These are phyloP conservation scores for Tricholoma furcatifolium DNA, from an alignment of 768 basidiomycete genomes.

Conservation along the genomic window DNA sequence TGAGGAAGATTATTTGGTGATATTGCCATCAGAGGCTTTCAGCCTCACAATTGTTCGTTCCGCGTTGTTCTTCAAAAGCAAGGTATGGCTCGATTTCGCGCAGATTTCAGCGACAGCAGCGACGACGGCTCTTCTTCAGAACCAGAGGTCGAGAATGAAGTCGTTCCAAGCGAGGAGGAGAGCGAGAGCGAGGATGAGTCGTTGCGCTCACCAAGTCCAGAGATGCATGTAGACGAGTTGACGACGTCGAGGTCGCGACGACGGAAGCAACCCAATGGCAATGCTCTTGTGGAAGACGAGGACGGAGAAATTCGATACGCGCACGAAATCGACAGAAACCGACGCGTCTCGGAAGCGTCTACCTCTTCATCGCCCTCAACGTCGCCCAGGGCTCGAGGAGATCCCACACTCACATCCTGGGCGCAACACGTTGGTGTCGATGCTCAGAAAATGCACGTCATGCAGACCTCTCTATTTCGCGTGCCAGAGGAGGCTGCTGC, in stretches of 20 bases:
- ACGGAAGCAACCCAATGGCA: conserved; percentile 28
- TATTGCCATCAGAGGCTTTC: background rate
- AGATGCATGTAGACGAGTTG: conserved; percentile 53
- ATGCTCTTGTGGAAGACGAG: conserved; percentile 54
- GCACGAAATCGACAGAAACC: conserved; percentile 36
- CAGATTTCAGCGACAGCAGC: conserved; percentile 60
- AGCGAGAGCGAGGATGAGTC: conserved; percentile 35
- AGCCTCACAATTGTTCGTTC: conserved; percentile 1
- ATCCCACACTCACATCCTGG: conserved; percentile 65
- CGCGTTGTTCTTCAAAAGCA: conserved; percentile 2
- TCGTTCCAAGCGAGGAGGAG: conserved; percentile 29
- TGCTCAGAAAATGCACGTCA: conserved; percentile 86
- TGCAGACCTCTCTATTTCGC: conserved; percentile 88
- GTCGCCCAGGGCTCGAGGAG: conserved; percentile 32
- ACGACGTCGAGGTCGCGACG: conserved; percentile 24
- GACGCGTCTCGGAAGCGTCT: conserved; percentile 30
- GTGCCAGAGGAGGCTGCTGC: conserved; percentile 72
- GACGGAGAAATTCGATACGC: conserved; percentile 40
- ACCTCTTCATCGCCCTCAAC: conserved; percentile 32
- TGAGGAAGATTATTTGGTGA: conserved; percentile 2
- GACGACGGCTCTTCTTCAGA: conserved; percentile 37
- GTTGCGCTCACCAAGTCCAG: conserved; percentile 38
- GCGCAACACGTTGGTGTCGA: conserved; percentile 76
- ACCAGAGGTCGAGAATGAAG: conserved; percentile 17
- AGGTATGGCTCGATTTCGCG: conserved; percentile 68